A percentile compares a stretch with the other conserved stretches of the same genome.
Conservation (phyloP, 2,329 filamentous ascomycete species). For the Pestalotiopsis sp. region DNA sequence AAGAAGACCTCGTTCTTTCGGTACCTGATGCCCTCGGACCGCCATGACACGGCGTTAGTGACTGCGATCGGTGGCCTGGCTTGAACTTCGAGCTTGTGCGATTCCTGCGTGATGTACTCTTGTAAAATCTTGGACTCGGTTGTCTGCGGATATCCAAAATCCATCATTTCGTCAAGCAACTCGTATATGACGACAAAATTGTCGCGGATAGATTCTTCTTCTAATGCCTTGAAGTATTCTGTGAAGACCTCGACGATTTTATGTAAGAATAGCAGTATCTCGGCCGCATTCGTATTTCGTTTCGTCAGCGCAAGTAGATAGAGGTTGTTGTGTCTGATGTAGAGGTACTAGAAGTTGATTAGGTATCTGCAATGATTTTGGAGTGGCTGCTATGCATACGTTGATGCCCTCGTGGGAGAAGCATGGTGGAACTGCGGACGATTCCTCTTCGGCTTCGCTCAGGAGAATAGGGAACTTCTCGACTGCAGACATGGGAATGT, state of each 20-base stretch:
- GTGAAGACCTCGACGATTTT: constrained; percentile 99
- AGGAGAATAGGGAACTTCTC: constrained; percentile 96
- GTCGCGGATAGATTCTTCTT: constrained; percentile 98
- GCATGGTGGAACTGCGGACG: constrained; percentile 93
- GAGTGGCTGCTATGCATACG: constrained; percentile 52
- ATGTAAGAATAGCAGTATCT: constrained; percentile 97
- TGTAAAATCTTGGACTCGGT: constrained; percentile 98
- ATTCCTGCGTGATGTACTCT: constrained; percentile 99
- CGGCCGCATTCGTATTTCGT: constrained; percentile 97
- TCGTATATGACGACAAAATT: constrained; percentile 99
- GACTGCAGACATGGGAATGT: constrained; percentile 98
- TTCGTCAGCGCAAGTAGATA: constrained; percentile 98
- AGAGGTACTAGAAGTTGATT: constrained; percentile 72
- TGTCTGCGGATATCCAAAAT: constrained; percentile 98
- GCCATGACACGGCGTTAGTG: constrained; percentile 97
- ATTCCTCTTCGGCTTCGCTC: constrained; percentile 98
- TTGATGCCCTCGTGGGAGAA: constrained; percentile 99
- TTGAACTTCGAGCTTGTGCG: constrained; percentile 96
- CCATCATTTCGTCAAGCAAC: constrained; percentile 99
- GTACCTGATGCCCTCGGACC: constrained; percentile 96
- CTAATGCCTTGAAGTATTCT: constrained; percentile 98
- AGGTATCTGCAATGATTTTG: neutral
- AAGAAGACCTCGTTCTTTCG: constrained; percentile 99
- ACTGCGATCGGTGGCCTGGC: constrained; percentile 95
- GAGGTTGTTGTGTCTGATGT: constrained; percentile 98